These are phyloP conservation scores for Diaporthe australafricana DNA, from an alignment of 2,329 filamentous ascomycete species.

Conservation along the genomic window DNA sequence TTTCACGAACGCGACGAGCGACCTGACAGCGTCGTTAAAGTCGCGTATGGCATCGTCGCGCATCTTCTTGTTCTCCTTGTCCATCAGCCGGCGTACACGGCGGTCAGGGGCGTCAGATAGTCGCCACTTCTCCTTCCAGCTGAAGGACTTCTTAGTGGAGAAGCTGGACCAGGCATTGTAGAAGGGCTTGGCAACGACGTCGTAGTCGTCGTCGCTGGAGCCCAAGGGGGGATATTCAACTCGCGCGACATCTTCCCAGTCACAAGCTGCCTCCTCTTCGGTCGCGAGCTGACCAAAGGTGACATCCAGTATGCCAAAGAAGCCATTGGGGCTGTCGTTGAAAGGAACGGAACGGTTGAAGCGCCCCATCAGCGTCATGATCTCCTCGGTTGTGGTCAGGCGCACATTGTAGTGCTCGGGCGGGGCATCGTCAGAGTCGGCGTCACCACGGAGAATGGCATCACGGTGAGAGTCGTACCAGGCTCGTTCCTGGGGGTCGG, in stretches of 20 bases:
- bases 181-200: slow-evolving; percentile 82
- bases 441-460: slow-evolving; percentile 79
- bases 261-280: slow-evolving; percentile 82
- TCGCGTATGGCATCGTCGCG: slow-evolving; percentile 86
- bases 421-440: slow-evolving; percentile 55
- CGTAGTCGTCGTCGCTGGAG: slow-evolving; percentile 77
- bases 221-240: slow-evolving; percentile 87
- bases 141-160: slow-evolving; percentile 84
- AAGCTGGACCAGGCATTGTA: slow-evolving; percentile 87
- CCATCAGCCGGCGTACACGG: slow-evolving; percentile 84
- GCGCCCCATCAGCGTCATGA: slow-evolving; percentile 80
- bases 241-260: slow-evolving; percentile 71
- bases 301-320: slow-evolving; percentile 83
- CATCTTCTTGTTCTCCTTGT: slow-evolving; percentile 91
- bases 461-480: slow-evolving; percentile 98
- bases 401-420: slow-evolving; percentile 68
- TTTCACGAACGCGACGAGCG: slow-evolving; percentile 86
- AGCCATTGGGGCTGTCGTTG: slow-evolving; percentile 82
- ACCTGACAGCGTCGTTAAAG: slow-evolving; percentile 92
- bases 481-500: slow-evolving; percentile 92
- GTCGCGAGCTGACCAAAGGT: slow-evolving; percentile 83
- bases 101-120: slow-evolving; percentile 90
- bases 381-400: slow-evolving; percentile 83
- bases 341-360: slow-evolving; percentile 85
- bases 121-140: slow-evolving; percentile 89